phyloP scores from a whole-genome alignment of 2,329 filamentous ascomycete species.

The Penicillium italicum region DNA sequence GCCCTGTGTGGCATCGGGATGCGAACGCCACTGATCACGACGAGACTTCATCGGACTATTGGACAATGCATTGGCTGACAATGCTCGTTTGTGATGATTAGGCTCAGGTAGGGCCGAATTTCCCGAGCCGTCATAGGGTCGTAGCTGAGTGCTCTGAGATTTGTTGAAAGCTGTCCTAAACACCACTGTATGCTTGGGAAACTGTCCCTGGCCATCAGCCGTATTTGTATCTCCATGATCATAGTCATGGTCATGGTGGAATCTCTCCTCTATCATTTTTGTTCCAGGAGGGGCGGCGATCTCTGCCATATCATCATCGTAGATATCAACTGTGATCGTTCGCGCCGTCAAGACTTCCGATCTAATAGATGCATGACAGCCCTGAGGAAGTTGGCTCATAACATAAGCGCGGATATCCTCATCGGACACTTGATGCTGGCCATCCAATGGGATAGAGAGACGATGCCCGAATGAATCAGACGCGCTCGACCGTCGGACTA shows the following conservation, averaged over 20 bases:
- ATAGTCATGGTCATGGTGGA: constrained; percentile 51
- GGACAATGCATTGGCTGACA: neutral
- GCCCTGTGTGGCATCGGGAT: constrained; percentile 3
- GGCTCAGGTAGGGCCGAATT: neutral
- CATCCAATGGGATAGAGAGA: constrained; percentile 34
- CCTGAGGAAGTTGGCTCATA: constrained; percentile 42
- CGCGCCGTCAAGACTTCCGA: constrained; percentile 44
- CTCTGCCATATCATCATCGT: constrained; percentile 41
- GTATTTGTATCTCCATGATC: constrained; percentile 35
- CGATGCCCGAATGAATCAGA: constrained; percentile 25
- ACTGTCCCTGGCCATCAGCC: constrained; percentile 34
- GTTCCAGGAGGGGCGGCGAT: constrained; percentile 46
- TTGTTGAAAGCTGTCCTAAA: constrained; percentile 46
- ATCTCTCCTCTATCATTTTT: constrained; percentile 45
- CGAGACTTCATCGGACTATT: neutral
- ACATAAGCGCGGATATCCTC: constrained; percentile 49
- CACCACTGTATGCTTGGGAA: constrained; percentile 45
- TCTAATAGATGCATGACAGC: constrained; percentile 43
- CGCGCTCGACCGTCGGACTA: constrained; percentile 32
- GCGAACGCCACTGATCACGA: neutral
- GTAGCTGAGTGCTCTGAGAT: constrained; percentile 37
- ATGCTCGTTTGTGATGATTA: neutral
- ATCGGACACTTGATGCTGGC: constrained; percentile 41
- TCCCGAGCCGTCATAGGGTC: constrained; percentile 16
- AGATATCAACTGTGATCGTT: constrained; percentile 48